phyloP scores from a whole-genome alignment of 169 alveolate genomes.

The Plasmodium blacklocki region DNA sequence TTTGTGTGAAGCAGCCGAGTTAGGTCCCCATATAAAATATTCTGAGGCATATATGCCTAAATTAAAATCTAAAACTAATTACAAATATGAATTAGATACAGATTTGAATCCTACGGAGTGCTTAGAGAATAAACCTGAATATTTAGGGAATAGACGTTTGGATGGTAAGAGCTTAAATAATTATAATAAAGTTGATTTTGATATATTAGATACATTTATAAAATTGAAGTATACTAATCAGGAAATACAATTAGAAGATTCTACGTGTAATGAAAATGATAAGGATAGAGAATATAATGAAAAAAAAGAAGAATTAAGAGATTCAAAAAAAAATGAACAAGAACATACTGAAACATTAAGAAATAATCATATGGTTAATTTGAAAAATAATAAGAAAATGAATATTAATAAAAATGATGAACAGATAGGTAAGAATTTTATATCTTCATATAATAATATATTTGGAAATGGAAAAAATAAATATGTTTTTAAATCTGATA shows the following conservation, averaged over 20 bases:
- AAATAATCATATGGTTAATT: neutral
- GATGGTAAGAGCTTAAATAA: constrained; percentile 7
- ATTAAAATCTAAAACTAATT: constrained; percentile 13
- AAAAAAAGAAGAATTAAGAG: neutral
- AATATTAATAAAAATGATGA: neutral
- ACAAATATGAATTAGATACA: constrained; percentile 46
- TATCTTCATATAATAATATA: neutral
- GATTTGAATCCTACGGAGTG: constrained; percentile 39
- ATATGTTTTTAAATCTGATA: neutral
- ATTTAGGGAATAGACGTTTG: constrained; percentile 34
- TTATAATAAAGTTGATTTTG: constrained; percentile 40
- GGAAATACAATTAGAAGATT: constrained; percentile 5
- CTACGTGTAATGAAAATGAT: neutral
- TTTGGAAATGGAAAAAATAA: neutral
- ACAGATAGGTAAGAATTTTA: neutral
- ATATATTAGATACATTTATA: constrained; percentile 41
- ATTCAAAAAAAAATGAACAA: neutral
- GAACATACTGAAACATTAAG: neutral
- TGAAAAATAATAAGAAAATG: neutral
- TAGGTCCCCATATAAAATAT: constrained; percentile 70
- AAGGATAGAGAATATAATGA: neutral
- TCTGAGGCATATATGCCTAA: constrained; percentile 57
- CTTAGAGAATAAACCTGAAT: constrained; percentile 66
- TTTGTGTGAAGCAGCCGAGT: constrained; percentile 63
- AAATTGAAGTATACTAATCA: constrained; percentile 51